Evolutionary conservation across 495 filamentous ascomycete species (phyloP).

Genomic region (Penicillium flavigenum): DNA sequence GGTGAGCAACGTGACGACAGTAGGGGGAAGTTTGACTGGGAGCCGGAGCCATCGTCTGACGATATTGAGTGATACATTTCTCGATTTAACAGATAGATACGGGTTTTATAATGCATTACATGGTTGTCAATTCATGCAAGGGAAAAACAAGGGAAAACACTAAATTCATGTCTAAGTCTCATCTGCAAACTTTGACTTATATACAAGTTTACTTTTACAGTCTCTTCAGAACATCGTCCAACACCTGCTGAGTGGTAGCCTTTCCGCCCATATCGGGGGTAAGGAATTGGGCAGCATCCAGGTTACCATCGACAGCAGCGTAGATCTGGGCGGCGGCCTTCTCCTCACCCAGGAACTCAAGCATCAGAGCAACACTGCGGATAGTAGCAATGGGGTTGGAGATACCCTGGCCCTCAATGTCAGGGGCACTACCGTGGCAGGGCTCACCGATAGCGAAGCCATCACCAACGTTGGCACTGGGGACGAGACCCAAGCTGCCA

Average conservation of each 20-base stretch:
- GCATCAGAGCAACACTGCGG: slow-evolving; percentile 86
- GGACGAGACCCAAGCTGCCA: slow-evolving; percentile 89
- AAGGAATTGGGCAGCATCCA: slow-evolving; percentile 77
- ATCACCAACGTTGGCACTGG: slow-evolving; percentile 94
- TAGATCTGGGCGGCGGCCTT: slow-evolving; percentile 87
- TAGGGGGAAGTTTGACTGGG: slow-evolving; percentile 31
- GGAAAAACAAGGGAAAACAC: neutral
- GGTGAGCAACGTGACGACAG: slow-evolving; percentile 10
- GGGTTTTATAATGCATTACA: neutral
- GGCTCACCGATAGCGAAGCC: slow-evolving; percentile 96
- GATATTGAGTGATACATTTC: slow-evolving; percentile 24
- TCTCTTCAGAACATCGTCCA: slow-evolving; percentile 83
- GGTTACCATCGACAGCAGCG: slow-evolving; percentile 84
- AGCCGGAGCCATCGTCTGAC: slow-evolving; percentile 20
- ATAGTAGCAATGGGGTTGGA: slow-evolving; percentile 97
- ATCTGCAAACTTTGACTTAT: slow-evolving; percentile 14
- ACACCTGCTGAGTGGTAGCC: slow-evolving; percentile 83
- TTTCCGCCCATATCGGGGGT: slow-evolving; percentile 91
- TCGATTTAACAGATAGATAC: neutral
- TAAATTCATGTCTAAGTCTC: slow-evolving; percentile 6
- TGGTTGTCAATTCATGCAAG: neutral
- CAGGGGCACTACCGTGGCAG: slow-evolving; percentile 93
- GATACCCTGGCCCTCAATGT: slow-evolving; percentile 89
- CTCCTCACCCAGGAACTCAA: slow-evolving; percentile 89
- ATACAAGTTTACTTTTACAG: slow-evolving; percentile 54